Conservation (phyloP, 371 early-diverging fungal genomes). For the Syncephalis plumigaleata region DNA sequence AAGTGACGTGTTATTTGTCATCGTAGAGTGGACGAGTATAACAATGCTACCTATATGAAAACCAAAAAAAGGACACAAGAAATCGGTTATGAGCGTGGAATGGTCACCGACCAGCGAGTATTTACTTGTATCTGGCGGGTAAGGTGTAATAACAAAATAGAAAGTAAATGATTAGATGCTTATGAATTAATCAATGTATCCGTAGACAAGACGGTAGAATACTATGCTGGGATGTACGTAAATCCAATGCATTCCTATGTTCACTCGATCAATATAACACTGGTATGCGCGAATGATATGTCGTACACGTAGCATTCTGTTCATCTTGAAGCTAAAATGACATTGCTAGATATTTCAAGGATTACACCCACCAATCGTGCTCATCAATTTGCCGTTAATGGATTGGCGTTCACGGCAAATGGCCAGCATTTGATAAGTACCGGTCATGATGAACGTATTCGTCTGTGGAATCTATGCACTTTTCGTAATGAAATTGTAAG, state of each 20-base stretch:
- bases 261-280: slow-evolving; percentile 40
- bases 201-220: slow-evolving; percentile 43
- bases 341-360: slow-evolving; percentile 7
- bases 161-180: too few relatives aligned
- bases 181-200: not conserved
- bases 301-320: not conserved
- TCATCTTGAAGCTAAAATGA: too few relatives aligned
- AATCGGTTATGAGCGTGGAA: slow-evolving; percentile 41
- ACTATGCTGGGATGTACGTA: slow-evolving; percentile 70
- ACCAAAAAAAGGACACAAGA: slow-evolving; percentile 32
- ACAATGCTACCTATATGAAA: too few relatives aligned
- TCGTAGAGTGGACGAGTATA: too few relatives aligned
- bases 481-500: slow-evolving; percentile 41
- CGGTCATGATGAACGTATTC: slow-evolving; percentile 54
- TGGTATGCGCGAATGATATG: slow-evolving; percentile 7
- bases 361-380: slow-evolving; percentile 30
- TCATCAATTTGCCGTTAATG: slow-evolving; percentile 56
- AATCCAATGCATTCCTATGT: slow-evolving; percentile 34
- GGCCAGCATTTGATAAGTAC: slow-evolving; percentile 38
- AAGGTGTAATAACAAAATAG: slow-evolving; percentile 1
- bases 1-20: too few relatives aligned
- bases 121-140: slow-evolving; percentile 69
- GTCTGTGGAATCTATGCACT: slow-evolving; percentile 61
- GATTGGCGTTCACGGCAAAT: slow-evolving; percentile 44
- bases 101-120: slow-evolving; percentile 73